Percentiles rank a stretch among this genome's conserved stretches.
Conservation (phyloP, 1,284 basidiomycete genomes). For the Boletus chippewaensis region DNA sequence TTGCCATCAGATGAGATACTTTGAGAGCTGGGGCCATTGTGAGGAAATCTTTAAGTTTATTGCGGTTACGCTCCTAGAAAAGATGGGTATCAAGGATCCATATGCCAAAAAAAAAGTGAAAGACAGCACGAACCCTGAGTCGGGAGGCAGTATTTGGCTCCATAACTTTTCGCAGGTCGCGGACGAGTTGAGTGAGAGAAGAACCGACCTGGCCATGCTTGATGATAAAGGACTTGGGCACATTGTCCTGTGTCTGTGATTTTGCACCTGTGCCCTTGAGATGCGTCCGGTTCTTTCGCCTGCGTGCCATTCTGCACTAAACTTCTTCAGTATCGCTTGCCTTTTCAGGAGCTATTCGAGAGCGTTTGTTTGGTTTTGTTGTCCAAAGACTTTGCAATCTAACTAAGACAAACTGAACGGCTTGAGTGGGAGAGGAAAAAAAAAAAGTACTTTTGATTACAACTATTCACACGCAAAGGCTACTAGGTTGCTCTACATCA, state of each 20-base stretch:
- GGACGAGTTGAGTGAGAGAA: constrained; percentile 83
- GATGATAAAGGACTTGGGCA: constrained; percentile 82
- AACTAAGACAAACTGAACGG: not conserved
- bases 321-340: constrained; percentile 11
- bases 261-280: constrained; percentile 52
- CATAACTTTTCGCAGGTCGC: constrained; percentile 92
- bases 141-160: constrained; percentile 96
- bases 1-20: constrained; percentile 91
- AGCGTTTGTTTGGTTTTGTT: constrained; percentile 25
- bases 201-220: constrained; percentile 90
- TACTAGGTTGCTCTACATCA: constrained; percentile 13
- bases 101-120: not conserved
- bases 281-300: constrained; percentile 84
- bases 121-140: constrained; percentile 56
- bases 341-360: constrained; percentile 16
- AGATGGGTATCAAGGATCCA: not conserved
- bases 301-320: constrained; percentile 55
- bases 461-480: constrained; percentile 5
- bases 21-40: constrained; percentile 87
- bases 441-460: not conserved
- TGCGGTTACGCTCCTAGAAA: constrained; percentile 79
- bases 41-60: constrained; percentile 93
- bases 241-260: constrained; percentile 34
- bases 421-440: too few relatives aligned
- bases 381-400: constrained; percentile 1